Evolutionary conservation across 345 rosid species (phyloP).

Genomic region (Euphorbia lathyris): DNA sequence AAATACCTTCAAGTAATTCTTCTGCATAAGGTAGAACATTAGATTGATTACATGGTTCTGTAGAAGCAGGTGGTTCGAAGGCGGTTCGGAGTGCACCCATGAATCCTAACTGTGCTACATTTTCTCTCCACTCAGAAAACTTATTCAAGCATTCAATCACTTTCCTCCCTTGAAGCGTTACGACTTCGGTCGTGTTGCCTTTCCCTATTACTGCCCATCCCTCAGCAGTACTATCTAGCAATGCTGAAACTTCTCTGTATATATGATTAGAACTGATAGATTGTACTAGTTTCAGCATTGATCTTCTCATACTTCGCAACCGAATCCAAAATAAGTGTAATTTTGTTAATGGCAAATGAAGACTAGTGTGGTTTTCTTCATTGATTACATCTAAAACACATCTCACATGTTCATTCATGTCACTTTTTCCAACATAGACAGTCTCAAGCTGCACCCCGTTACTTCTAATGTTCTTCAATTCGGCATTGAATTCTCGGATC

Average conservation of each 20-base stretch:
- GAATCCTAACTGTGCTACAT: conserved; percentile 42
- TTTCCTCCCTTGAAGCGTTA: conserved; percentile 37
- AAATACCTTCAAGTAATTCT: conserved; percentile 25
- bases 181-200: conserved; percentile 37
- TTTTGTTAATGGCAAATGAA: conserved; percentile 37
- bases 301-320: conserved; percentile 58
- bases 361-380: conserved; percentile 27
- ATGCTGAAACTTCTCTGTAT: conserved; percentile 36
- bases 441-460: conserved; percentile 49
- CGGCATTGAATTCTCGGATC: conserved; percentile 44
- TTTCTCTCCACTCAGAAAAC: conserved; percentile 49
- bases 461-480: conserved; percentile 30
- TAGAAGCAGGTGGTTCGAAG: conserved; percentile 29
- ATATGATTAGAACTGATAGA: conserved; percentile 36
- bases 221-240: conserved; percentile 38
- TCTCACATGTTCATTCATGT: conserved; percentile 27
- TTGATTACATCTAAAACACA: conserved; percentile 26
- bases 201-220: conserved; percentile 72
- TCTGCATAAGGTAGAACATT: conserved; percentile 40
- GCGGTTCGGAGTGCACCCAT: conserved; percentile 44
- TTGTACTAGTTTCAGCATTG: conserved; percentile 35
- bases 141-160: conserved; percentile 36
- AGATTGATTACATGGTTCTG: conserved; percentile 42
- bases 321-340: conserved; percentile 64
- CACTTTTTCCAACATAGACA: conserved; percentile 46